Conservation (phyloP, 1,284 basidiomycete species). For the Lentinus polychrous region DNA sequence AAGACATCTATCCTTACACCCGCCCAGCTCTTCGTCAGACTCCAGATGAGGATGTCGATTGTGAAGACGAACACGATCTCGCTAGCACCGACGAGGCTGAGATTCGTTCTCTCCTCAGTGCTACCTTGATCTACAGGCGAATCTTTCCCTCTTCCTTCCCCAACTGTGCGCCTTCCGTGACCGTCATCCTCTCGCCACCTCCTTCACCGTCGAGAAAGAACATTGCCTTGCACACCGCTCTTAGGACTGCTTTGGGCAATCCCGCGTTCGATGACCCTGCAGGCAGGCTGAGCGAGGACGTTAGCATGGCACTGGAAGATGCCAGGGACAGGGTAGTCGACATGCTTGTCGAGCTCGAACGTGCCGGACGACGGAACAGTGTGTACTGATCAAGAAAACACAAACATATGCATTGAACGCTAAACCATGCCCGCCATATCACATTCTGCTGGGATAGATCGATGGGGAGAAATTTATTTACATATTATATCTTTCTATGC, state of each 20-base stretch:
- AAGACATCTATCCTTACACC: slow-evolving; percentile 19
- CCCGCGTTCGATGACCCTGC: slow-evolving; percentile 47
- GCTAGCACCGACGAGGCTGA: slow-evolving; percentile 31
- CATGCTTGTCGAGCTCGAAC: slow-evolving; percentile 41
- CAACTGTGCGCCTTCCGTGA: slow-evolving; percentile 23
- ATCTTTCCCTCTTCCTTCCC: slow-evolving; percentile 44
- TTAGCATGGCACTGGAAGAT: slow-evolving; percentile 44
- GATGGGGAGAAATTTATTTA: no score
- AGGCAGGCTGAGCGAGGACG: slow-evolving; percentile 23
- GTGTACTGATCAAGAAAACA: neutral
- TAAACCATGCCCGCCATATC: no score
- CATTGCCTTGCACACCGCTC: slow-evolving; percentile 30
- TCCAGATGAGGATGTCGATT: slow-evolving; percentile 16
- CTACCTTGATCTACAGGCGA: slow-evolving; percentile 48
- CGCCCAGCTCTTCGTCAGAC: neutral
- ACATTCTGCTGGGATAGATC: no score
- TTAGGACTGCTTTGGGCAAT: slow-evolving; percentile 49
- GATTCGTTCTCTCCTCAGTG: slow-evolving; percentile 44
- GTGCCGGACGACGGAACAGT: slow-evolving; percentile 14
- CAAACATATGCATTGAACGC: no score
- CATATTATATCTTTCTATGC: no score
- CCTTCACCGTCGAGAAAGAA: slow-evolving; percentile 44
- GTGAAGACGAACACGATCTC: slow-evolving; percentile 29
- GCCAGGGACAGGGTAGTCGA: slow-evolving; percentile 65
- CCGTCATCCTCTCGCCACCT: slow-evolving; percentile 48